A percentile compares a stretch with the other conserved stretches of the same genome.
Evolutionary conservation across 768 basidiomycete species (phyloP).

Genomic region (Hydnomerulius pinastri): DNA sequence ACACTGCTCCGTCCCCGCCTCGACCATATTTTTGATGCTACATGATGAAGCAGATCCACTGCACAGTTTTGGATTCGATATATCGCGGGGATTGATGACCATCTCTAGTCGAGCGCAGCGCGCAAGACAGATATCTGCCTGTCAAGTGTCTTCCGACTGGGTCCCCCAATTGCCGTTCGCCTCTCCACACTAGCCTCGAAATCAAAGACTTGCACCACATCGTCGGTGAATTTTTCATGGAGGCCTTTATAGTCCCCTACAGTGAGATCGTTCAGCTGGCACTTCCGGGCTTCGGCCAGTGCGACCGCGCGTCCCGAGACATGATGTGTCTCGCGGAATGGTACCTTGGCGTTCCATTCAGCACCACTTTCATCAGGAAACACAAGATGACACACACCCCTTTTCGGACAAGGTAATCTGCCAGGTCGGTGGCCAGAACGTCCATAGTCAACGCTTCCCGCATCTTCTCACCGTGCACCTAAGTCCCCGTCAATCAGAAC

Average conservation of each 20-base stretch:
- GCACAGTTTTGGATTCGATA: not conserved
- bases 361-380: not conserved
- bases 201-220: slow-evolving; percentile 85
- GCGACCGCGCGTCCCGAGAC: slow-evolving; percentile 97
- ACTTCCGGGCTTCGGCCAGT: slow-evolving; percentile 80
- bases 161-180: slow-evolving; percentile 88
- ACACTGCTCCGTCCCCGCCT: not conserved
- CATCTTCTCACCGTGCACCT: slow-evolving; percentile 95
- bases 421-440: slow-evolving; percentile 97
- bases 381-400: slow-evolving; percentile 61
- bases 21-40: not conserved
- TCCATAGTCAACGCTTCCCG: slow-evolving; percentile 90
- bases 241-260: slow-evolving; percentile 79
- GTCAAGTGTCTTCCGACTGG: slow-evolving; percentile 81
- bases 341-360: slow-evolving; percentile 57
- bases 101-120: slow-evolving; percentile 44
- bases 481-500: not conserved
- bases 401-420: slow-evolving; percentile 98
- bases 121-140: slow-evolving; percentile 83
- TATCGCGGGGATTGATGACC: not conserved
- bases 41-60: not conserved
- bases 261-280: slow-evolving; percentile 80
- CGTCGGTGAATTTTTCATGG: slow-evolving; percentile 75
- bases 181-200: slow-evolving; percentile 96
- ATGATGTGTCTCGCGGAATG: slow-evolving; percentile 98